phyloP scores from a whole-genome alignment of 129 eudicot species.

The Oenanthe sinensis region DNA sequence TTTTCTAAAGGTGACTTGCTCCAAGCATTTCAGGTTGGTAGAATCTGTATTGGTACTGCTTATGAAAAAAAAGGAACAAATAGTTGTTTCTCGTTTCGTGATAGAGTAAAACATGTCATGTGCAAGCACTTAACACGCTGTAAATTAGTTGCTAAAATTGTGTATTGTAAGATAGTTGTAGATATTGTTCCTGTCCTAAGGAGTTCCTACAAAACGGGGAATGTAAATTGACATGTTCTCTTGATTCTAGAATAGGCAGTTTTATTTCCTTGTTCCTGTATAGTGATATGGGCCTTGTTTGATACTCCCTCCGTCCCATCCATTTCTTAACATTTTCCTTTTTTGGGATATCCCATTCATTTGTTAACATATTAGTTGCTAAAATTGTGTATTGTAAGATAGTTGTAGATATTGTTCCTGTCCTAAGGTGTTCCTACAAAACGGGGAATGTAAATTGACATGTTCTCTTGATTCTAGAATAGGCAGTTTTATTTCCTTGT shows the following conservation, averaged over 20 bases:
- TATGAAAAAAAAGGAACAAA: background rate
- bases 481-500: background rate
- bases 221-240: background rate
- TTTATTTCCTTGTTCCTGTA: too few relatives aligned
- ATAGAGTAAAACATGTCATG: background rate
- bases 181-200: too few relatives aligned
- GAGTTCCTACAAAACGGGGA: too few relatives aligned
- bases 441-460: background rate
- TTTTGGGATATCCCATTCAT: too few relatives aligned
- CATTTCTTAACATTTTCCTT: too few relatives aligned
- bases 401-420: too few relatives aligned
- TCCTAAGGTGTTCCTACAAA: too few relatives aligned
- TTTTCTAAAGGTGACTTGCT: conserved; percentile 84
- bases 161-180: background rate
- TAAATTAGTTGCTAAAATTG: background rate
- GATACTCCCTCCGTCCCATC: too few relatives aligned
- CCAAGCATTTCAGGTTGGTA: conserved; percentile 79
- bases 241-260: too few relatives aligned
- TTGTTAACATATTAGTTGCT: too few relatives aligned
- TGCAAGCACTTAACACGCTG: background rate
- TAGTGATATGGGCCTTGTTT: too few relatives aligned
- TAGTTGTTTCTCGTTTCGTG: background rate
- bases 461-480: background rate
- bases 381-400: background rate
- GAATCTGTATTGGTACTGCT: background rate